These are phyloP conservation scores for Microbotryum scabiosae DNA, from an alignment of 1,284 basidiomycete genomes.

Conservation along the genomic window DNA sequence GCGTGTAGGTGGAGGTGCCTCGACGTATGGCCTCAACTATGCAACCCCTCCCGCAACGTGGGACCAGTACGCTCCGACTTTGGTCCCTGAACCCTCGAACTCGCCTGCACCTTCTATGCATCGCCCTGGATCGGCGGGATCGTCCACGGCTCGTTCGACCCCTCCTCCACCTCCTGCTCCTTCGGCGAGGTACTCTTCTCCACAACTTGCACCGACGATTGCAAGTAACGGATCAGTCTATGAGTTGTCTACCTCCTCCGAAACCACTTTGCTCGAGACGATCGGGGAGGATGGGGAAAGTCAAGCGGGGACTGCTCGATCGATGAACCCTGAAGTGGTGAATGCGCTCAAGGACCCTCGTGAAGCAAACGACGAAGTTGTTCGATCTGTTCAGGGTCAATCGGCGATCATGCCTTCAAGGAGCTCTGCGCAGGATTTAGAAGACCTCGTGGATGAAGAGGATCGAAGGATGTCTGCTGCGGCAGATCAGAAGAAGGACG, in stretches of 20 bases:
- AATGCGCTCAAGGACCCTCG: not conserved
- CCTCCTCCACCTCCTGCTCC: conserved; percentile 26
- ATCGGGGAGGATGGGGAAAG: conserved; percentile 38
- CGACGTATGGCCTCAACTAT: no score
- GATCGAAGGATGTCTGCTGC: not conserved
- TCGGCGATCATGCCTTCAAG: not conserved
- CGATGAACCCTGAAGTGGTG: not conserved
- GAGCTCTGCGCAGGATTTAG: conserved; percentile 19
- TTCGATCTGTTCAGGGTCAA: not conserved
- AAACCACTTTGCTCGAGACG: conserved; percentile 29
- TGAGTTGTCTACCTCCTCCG: not conserved
- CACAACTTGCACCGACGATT: not conserved
- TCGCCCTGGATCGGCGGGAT: not conserved
- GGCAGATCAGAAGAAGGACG: not conserved
- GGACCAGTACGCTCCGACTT: no score
- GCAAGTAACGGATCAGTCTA: not conserved
- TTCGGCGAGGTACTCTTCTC: conserved; percentile 9
- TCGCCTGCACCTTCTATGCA: conserved; percentile 3
- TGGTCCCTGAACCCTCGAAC: not conserved
- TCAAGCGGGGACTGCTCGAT: conserved; percentile 32
- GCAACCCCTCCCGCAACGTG: no score
- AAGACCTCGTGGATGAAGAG: conserved; percentile 18
- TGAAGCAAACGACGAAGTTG: not conserved
- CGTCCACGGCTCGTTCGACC: not conserved
- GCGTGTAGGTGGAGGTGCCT: no score